Base-by-base conservation (phyloP, 192 early-diverging fungal genomes). In the Lunasporangiospora selenospora region DNA sequence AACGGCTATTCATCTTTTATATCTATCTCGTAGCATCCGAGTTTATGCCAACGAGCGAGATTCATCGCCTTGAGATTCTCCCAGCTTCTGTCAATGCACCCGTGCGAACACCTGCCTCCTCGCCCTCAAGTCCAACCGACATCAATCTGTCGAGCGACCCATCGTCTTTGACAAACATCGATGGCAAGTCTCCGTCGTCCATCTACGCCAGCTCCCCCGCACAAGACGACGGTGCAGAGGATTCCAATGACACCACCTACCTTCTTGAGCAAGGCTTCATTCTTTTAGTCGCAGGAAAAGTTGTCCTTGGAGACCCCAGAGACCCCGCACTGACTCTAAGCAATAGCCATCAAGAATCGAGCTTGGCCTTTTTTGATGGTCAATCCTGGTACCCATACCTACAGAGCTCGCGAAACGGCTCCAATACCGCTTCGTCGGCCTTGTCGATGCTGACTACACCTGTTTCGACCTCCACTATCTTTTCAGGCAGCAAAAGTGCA, bases 311-410 rank as follows among this genome's bases (percentile, higher is more conserved):
- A 10, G 45, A 18, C n/a, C 52, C 57, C 49, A 4, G n/a, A 12
- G 32, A n/a, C n/a, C n/a, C n/a, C n/a, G n/a, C 26, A 32, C 7
- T 30, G 21, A 33, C 5, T 9, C 6, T 34, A 9, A 52, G 24
- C 6, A 43, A 38, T 1, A 53, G 42, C n/a, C 62, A 52, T 48
- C 80, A 81, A 29, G 76, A 79, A 43, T 64, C 67, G 0, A 77
- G 71, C 19, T 46, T 75, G 3, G 83, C 80, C 0, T 67, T 84
- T 29, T 84, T 62, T 59, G 80, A 84, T 67, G 83, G 83, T 1
- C 41, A 67, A 3, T 49, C 56, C 15, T 80, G 78, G 71, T 82
- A 75, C 60, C 83, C 83, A 2, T 80, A 52, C 37, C 11, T 84
- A 10, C 53, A 70, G 16, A 62, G 78, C 19, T 65, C 76, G 1